A percentile compares a stretch with the other conserved stretches of the same genome.
phyloP scores from a whole-genome alignment of 306 rosid genomes.

The Vigna reflexopilosa region DNA sequence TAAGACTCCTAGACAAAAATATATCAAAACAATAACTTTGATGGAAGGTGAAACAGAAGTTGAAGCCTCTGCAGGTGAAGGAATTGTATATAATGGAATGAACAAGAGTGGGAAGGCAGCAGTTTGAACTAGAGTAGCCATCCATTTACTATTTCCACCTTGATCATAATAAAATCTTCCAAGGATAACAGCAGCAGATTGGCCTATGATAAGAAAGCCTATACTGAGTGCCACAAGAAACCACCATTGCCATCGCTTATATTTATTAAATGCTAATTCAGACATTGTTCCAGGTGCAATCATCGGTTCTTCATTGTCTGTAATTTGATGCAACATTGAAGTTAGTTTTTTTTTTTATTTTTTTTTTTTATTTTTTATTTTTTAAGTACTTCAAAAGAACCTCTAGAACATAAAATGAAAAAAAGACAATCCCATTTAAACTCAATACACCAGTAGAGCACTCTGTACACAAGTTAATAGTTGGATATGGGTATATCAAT shows the following conservation, averaged over 20 bases:
- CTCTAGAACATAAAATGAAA: neutral
- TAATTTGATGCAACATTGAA: constrained; percentile 16
- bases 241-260: constrained; percentile 92
- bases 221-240: constrained; percentile 69
- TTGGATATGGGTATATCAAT: neutral
- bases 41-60: constrained; percentile 50
- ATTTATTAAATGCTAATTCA: constrained; percentile 49
- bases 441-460: constrained; percentile 8
- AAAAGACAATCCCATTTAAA: neutral
- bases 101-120: constrained; percentile 73
- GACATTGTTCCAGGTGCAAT: constrained; percentile 44
- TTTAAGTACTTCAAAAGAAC: neutral
- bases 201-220: constrained; percentile 73
- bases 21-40: constrained; percentile 49
- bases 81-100: constrained; percentile 64
- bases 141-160: constrained; percentile 94
- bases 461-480: neutral
- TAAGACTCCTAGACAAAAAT: constrained; percentile 67
- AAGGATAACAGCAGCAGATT: constrained; percentile 81
- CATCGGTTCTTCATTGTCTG: constrained; percentile 70
- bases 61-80: constrained; percentile 53
- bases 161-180: constrained; percentile 90
- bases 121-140: constrained; percentile 94
- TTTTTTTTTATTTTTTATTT: neutral
- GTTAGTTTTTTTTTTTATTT: neutral